phyloP scores from a whole-genome alignment of 1,284 basidiomycete species.

The Moesziomyces globuligerus region DNA sequence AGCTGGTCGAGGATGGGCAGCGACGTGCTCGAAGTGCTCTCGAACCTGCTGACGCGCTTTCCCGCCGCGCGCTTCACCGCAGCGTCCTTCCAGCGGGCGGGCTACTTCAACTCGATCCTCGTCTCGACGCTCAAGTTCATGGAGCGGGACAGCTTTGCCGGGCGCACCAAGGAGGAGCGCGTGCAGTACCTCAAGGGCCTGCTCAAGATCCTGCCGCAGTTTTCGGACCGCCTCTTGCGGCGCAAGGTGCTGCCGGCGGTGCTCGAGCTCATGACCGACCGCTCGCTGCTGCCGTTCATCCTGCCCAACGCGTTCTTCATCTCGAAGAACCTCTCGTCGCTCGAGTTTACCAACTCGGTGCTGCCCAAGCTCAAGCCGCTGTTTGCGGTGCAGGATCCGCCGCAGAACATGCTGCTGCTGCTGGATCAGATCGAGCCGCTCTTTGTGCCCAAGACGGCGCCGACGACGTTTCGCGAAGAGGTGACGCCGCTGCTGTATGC shows the following conservation, averaged over 20 bases:
- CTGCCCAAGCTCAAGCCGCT: conserved; percentile 89
- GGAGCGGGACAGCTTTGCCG: conserved; percentile 92
- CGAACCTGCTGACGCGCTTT: conserved; percentile 73
- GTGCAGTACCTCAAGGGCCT: conserved; percentile 89
- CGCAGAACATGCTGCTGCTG: conserved; percentile 76
- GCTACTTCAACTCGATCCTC: conserved; percentile 93
- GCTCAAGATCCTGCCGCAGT: conserved; percentile 81
- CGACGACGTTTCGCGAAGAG: conserved; percentile 86
- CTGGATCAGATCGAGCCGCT: conserved; percentile 83
- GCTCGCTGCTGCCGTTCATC: conserved; percentile 81
- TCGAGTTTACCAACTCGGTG: conserved; percentile 82
- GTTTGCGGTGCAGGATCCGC: conserved; percentile 91
- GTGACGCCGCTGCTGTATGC: conserved; percentile 95
- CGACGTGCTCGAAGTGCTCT: conserved; percentile 58
- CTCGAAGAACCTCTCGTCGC: conserved; percentile 74
- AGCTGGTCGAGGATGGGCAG: conserved; percentile 53
- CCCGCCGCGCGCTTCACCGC: conserved; percentile 80
- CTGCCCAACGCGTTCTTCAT: conserved; percentile 98
- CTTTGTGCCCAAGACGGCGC: conserved; percentile 89
- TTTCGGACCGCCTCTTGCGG: conserved; percentile 85
- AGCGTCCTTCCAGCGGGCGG: conserved; percentile 78
- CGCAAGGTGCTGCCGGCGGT: conserved; percentile 90
- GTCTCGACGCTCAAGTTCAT: conserved; percentile 97
- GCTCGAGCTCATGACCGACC: conserved; percentile 69
- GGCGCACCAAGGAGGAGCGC: conserved; percentile 93